Evolutionary conservation across 2,329 filamentous ascomycete genomes (phyloP).

Genomic region (Phyllosticta paracitricarpa): DNA sequence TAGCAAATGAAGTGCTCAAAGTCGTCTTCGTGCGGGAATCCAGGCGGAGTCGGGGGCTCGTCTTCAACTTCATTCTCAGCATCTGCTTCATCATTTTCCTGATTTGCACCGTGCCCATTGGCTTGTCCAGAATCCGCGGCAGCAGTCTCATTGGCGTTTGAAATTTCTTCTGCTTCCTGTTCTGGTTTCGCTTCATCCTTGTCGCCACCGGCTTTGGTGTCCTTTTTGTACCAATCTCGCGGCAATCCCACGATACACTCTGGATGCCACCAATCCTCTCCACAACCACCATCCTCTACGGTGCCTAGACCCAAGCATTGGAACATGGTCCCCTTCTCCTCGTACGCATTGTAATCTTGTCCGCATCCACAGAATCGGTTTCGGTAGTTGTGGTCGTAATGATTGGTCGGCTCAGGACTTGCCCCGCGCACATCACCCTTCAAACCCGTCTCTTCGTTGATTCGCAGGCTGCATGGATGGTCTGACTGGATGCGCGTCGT

Average conservation of each 20-base stretch:
- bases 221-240: constrained; percentile 57
- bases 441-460: constrained; percentile 60
- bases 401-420: constrained; percentile 60
- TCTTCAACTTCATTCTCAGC: constrained; percentile 39
- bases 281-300: constrained; percentile 74
- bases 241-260: constrained; percentile 79
- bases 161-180: constrained; percentile 12
- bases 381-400: constrained; percentile 91
- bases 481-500: constrained; percentile 65
- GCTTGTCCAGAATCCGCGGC: neutral
- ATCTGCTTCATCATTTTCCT: constrained; percentile 20
- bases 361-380: constrained; percentile 88
- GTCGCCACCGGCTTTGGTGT: constrained; percentile 15
- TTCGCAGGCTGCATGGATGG: constrained; percentile 65
- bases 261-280: constrained; percentile 96
- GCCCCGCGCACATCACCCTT: constrained; percentile 73
- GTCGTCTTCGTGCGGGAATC: constrained; percentile 79
- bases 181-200: constrained; percentile 9
- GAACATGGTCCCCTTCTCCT: constrained; percentile 96
- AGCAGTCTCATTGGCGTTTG: constrained; percentile 13
- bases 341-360: constrained; percentile 76
- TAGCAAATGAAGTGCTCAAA: constrained; percentile 91
- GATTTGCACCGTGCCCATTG: neutral
- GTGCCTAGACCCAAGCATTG: constrained; percentile 84
- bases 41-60: constrained; percentile 61